A percentile compares a stretch with the other conserved stretches of the same genome.
Conservation (phyloP, 352 stramenopile species). For the Pythium phragmiticola region DNA sequence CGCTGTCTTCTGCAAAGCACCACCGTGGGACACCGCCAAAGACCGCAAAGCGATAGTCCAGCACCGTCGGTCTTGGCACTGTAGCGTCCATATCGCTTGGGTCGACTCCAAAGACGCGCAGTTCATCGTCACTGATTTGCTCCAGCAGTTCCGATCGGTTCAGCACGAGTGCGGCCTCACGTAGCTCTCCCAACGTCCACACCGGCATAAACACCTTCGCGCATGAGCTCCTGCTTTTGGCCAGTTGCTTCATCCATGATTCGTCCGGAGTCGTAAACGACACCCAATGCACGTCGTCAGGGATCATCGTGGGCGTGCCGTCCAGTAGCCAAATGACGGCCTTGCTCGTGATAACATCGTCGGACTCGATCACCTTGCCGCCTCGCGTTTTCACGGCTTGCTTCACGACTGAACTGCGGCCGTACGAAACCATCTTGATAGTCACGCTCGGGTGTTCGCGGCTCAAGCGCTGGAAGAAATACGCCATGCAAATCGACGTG, state of each 20-base stretch:
- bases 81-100: neutral
- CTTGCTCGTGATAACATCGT: too few relatives aligned
- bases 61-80: neutral
- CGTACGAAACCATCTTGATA: neutral
- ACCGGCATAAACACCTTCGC: neutral
- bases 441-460: neutral
- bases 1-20: neutral
- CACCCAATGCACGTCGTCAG: neutral
- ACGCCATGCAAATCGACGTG: conserved; percentile 16
- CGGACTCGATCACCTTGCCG: neutral
- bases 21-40: conserved; percentile 1
- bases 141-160: neutral
- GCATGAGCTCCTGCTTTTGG: neutral
- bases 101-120: neutral
- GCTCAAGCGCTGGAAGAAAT: conserved; percentile 11
- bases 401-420: neutral
- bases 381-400: neutral
- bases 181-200: conserved; percentile 5
- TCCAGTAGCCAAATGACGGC: neutral
- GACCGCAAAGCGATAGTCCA: neutral
- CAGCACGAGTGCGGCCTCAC: neutral
- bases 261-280: neutral
- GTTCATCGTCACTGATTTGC: neutral
- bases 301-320: neutral
- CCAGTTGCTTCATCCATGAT: neutral